Percentiles rank a stretch among this genome's conserved stretches.
Conservation (phyloP, 371 early-diverging fungal species). For the Lichtheimia ramosa region DNA sequence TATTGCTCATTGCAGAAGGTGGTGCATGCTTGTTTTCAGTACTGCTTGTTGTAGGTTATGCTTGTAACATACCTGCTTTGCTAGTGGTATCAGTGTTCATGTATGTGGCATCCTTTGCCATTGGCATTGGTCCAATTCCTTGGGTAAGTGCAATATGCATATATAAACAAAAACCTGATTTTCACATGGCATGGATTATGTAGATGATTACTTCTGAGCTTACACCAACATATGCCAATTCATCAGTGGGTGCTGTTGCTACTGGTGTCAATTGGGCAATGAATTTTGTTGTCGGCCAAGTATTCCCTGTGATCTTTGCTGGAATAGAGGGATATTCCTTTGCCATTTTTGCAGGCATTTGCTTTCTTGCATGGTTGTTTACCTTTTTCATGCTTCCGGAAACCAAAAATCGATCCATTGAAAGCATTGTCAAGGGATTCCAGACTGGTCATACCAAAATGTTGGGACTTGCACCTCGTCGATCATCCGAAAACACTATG, state of each 20-base stretch:
- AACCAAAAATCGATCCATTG: slow-evolving; percentile 68
- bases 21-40: slow-evolving; percentile 61
- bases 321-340: slow-evolving; percentile 67
- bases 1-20: slow-evolving; percentile 63
- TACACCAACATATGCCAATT: slow-evolving; percentile 62
- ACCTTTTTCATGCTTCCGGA: slow-evolving; percentile 54
- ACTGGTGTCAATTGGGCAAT: slow-evolving; percentile 66
- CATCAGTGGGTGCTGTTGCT: slow-evolving; percentile 50
- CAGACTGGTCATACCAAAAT: neutral
- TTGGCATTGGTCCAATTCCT: slow-evolving; percentile 84
- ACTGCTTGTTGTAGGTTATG: slow-evolving; percentile 60
- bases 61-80: slow-evolving; percentile 41
- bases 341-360: slow-evolving; percentile 55
- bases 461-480: too few species aligned
- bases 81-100: slow-evolving; percentile 69
- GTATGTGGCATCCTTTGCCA: slow-evolving; percentile 78
- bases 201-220: slow-evolving; percentile 67
- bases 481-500: too few species aligned
- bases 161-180: neutral
- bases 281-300: slow-evolving; percentile 52
- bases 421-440: slow-evolving; percentile 42
- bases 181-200: neutral
- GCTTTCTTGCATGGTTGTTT: slow-evolving; percentile 26
- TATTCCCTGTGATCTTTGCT: slow-evolving; percentile 63
- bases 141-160: slow-evolving; percentile 43